Conservation (phyloP, 148 eudicot genomes). For the Selenicereus undatus region DNA sequence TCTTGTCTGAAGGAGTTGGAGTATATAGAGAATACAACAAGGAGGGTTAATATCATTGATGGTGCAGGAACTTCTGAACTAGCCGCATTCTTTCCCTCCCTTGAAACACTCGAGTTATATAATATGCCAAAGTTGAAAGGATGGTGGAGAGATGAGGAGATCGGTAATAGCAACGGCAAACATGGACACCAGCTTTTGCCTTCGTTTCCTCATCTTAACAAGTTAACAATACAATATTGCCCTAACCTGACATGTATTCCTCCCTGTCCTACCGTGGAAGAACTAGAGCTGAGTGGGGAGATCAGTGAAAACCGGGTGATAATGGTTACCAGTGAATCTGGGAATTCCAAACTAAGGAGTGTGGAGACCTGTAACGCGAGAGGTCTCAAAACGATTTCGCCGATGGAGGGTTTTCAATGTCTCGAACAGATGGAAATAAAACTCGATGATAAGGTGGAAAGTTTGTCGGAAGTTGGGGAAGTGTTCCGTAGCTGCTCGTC, state of each 20-base stretch:
- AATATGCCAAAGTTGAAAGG: constrained; percentile 16
- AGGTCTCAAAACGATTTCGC: background rate
- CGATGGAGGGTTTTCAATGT: background rate
- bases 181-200: background rate
- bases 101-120: constrained; percentile 12
- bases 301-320: constrained; percentile 8
- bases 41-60: no score
- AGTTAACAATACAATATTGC: background rate
- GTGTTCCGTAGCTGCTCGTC: constrained; percentile 10
- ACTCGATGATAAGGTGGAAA: background rate
- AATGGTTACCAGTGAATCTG: background rate
- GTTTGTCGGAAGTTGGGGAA: constrained; percentile 2
- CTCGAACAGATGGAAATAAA: background rate
- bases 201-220: background rate
- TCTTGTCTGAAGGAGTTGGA: background rate
- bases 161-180: background rate
- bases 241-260: constrained; percentile 15
- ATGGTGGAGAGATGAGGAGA: constrained; percentile 11
- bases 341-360: constrained; percentile 5
- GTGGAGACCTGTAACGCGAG: background rate
- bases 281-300: background rate
- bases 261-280: constrained; percentile 14
- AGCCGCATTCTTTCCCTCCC: constrained; percentile 9
- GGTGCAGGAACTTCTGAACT: background rate
- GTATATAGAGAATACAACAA: no score